Percentiles rank a stretch among this genome's conserved stretches.
Conservation (phyloP, 2,329 filamentous ascomycete species). For the Fusarium sublunatum region DNA sequence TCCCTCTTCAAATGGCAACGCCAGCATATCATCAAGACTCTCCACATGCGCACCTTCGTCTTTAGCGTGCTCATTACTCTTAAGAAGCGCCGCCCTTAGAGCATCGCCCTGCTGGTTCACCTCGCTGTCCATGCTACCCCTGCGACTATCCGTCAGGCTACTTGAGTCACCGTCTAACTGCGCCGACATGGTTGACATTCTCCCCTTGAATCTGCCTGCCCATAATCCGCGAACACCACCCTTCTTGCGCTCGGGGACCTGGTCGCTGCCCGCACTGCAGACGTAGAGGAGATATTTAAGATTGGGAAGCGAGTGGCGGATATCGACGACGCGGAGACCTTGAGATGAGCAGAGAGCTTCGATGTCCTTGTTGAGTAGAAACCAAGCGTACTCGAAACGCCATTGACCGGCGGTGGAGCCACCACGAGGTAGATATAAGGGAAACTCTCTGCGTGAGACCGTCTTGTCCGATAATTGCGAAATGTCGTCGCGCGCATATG, state of each 20-base stretch:
- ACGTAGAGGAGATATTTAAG: conserved; percentile 93
- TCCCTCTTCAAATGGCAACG: conserved; percentile 60
- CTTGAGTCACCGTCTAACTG: conserved; percentile 53
- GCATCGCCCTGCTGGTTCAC: conserved; percentile 56
- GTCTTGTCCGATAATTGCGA: conserved; percentile 63
- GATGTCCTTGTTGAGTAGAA: conserved; percentile 96
- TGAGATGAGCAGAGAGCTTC: conserved; percentile 74
- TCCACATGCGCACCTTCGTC: conserved; percentile 20
- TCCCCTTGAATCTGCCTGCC: conserved; percentile 59
- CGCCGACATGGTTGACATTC: conserved; percentile 47
- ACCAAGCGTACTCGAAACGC: conserved; percentile 95
- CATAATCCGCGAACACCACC: conserved; percentile 71
- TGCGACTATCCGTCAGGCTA: conserved; percentile 54
- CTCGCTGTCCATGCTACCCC: conserved; percentile 60
- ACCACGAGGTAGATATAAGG: conserved; percentile 74
- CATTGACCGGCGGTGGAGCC: conserved; percentile 78
- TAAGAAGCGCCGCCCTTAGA: conserved; percentile 52
- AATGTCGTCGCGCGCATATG: conserved; percentile 81
- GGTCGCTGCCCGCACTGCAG: conserved; percentile 79
- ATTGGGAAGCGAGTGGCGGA: conserved; percentile 91
- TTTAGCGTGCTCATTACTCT: conserved; percentile 40
- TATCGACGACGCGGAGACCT: conserved; percentile 84
- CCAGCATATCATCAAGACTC: conserved; percentile 43
- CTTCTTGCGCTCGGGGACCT: conserved; percentile 70
- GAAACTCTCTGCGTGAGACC: conserved; percentile 74